Percentiles rank a stretch among this genome's conserved stretches.
phyloP scores from a whole-genome alignment of 257 asterid genomes.

The Plantago ovata region DNA sequence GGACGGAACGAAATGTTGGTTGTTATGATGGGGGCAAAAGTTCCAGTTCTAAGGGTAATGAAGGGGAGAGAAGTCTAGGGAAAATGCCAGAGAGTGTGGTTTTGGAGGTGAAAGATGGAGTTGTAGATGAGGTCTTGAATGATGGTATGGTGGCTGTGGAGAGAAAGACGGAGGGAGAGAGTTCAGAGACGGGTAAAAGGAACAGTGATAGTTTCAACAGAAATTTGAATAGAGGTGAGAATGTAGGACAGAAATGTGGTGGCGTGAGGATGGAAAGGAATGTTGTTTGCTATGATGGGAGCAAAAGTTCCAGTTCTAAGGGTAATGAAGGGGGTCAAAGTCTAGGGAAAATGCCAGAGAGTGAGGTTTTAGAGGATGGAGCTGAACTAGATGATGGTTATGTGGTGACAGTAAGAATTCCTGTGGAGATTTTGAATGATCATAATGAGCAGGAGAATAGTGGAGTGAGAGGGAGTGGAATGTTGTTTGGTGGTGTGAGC shows the following conservation, averaged over 20 bases:
- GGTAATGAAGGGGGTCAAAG: conserved; percentile 9
- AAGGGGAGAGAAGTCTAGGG: conserved; percentile 4
- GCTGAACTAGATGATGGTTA: conserved; percentile 10
- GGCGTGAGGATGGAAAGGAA: too few relatives aligned
- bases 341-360: conserved; percentile 9
- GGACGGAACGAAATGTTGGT: too few relatives aligned
- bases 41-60: conserved; percentile 7
- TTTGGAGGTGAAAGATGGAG: conserved; percentile 11
- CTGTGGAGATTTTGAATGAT: conserved; percentile 16
- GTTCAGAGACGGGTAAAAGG: background rate
- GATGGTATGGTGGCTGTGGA: conserved; percentile 6
- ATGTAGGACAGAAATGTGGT: background rate
- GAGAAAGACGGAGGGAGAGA: background rate
- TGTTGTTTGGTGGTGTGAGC: conserved; percentile 13
- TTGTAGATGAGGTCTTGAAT: conserved; percentile 9
- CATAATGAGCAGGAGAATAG: conserved; percentile 12
- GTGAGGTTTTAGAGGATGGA: conserved; percentile 12
- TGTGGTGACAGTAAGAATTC: conserved; percentile 12
- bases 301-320: background rate
- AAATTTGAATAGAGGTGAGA: conserved; percentile 9
- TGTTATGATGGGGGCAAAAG: too few relatives aligned
- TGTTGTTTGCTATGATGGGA: too few relatives aligned
- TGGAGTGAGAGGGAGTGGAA: conserved; percentile 18
- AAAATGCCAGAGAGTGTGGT: conserved; percentile 14
- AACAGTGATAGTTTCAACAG: background rate